Evolutionary conservation across 2,329 filamentous ascomycete genomes (phyloP), one percentile per base, ranked within the genome.

Genomic region (Plectosphaerella plurivora): DNA sequence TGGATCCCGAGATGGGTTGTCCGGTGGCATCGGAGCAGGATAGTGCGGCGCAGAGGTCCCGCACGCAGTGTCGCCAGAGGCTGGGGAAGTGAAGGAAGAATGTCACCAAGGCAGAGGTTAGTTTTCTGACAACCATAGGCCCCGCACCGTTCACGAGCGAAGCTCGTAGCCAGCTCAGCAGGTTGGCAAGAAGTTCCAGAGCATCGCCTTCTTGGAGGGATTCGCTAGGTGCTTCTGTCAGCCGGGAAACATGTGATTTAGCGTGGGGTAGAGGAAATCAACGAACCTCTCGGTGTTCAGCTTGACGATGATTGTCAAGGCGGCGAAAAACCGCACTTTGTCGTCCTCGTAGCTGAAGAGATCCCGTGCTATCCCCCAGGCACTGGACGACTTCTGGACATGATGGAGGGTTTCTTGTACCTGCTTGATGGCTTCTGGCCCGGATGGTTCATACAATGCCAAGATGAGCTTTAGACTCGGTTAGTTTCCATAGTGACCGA

Each of bases 271-370:
- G 22, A 35, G 16, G 18, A 25, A 48, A 12, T 12, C 20, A n/a
- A 62, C 75, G 57, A 73, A 88, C 87, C 86, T 90, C 65, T 94
- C 90, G n/a, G 86, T 87, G 66, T 97, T 97, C 53, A 97, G 82
- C 72, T 97, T 99, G 61, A 97, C 84, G 49, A 91, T 95, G 59
- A 97, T 87, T 0, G 93, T 97, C 54, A 97, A 78, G 28, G 92
- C 93, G 14, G 91, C 94, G 65, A 96, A 96, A 71, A 97, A 97
- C 58, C 88, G 87, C 59, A 94, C 83, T 61, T 92, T 87, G 55
- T 88, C 81, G 59, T 89, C 84, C 20, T 81, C 73, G 55, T 83
- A 84, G 49, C 75, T 75, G 11, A 97, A 74, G 14, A 97, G 76
- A 49, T 83, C 82, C 63, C 93, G 86, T 18, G 91, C 91, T 45